Percentiles rank a stretch among this genome's conserved stretches.
These are phyloP conservation scores for Moesziomyces aphidis DNA, from an alignment of 1,284 basidiomycete species.

Conservation along the genomic window DNA sequence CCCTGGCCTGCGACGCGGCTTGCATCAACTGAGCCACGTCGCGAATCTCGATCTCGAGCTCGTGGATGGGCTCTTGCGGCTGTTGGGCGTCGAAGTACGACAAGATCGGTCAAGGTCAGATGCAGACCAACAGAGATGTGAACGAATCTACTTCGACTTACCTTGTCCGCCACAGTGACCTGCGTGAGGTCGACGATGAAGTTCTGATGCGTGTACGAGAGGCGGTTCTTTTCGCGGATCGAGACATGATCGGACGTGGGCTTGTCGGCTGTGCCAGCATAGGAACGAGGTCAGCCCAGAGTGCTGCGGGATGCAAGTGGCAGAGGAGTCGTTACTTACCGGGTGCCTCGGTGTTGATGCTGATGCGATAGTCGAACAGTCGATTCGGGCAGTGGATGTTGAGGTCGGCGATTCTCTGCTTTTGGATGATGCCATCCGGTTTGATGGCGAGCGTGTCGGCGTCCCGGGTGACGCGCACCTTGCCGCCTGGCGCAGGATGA, in stretches of 20 bases:
- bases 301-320: not conserved
- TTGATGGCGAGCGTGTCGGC: constrained; percentile 77
- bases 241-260: constrained; percentile 64
- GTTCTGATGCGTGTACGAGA: constrained; percentile 92
- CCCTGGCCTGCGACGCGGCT: constrained; percentile 58
- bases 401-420: constrained; percentile 85
- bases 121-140: not conserved
- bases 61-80: constrained; percentile 68
- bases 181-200: constrained; percentile 93
- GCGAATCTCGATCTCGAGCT: constrained; percentile 74
- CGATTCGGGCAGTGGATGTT: constrained; percentile 87
- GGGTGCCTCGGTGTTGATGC: constrained; percentile 83
- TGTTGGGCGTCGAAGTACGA: constrained; percentile 4
- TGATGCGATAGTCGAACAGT: constrained; percentile 89
- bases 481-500: constrained; percentile 72
- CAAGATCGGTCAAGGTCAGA: constrained; percentile 1
- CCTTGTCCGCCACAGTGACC: constrained; percentile 72
- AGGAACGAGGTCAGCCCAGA: not conserved
- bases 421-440: constrained; percentile 73
- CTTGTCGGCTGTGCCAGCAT: constrained; percentile 27
- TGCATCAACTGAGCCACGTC: constrained; percentile 71
- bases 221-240: constrained; percentile 83
- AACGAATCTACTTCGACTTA: constrained; percentile 5
- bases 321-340: constrained; percentile 27
- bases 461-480: constrained; percentile 86